phyloP scores from a whole-genome alignment of 176 grass and related monocot genomes.

The Bonia amplexicaulis region DNA sequence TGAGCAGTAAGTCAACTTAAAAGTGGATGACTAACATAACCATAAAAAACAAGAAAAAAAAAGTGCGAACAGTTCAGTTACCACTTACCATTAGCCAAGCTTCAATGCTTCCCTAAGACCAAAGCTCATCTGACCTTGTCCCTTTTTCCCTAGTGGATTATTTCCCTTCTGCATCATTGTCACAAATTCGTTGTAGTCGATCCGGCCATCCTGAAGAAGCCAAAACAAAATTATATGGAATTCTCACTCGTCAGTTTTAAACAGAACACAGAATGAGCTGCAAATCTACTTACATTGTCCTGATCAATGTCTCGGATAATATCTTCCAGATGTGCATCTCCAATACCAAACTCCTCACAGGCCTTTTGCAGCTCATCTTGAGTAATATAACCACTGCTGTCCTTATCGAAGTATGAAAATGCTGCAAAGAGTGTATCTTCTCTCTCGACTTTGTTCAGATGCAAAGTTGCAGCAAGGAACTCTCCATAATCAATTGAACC shows the following conservation, averaged over 20 bases:
- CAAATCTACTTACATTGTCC: slow-evolving; percentile 71
- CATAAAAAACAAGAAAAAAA: neutral
- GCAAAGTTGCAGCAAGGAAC: slow-evolving; percentile 89
- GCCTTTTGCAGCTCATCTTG: slow-evolving; percentile 88
- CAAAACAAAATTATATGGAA: neutral
- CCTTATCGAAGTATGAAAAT: slow-evolving; percentile 95
- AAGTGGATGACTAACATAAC: neutral
- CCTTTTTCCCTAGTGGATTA: slow-evolving; percentile 67
- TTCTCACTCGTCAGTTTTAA: slow-evolving; percentile 11
- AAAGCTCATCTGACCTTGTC: slow-evolving; percentile 53
- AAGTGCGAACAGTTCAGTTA: slow-evolving; percentile 13
- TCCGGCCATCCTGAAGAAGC: slow-evolving; percentile 74
- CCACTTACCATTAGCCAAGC: slow-evolving; percentile 63
- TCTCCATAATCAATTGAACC: slow-evolving; percentile 90
- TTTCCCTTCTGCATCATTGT: slow-evolving; percentile 98
- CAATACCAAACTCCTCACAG: slow-evolving; percentile 88
- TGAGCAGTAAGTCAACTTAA: neutral
- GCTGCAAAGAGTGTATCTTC: slow-evolving; percentile 90
- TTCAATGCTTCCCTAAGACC: slow-evolving; percentile 95
- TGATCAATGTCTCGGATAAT: slow-evolving; percentile 91
- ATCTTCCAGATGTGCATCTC: slow-evolving; percentile 74
- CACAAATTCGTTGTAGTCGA: slow-evolving; percentile 95
- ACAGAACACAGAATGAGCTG: neutral
- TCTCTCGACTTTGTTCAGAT: slow-evolving; percentile 90
- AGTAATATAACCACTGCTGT: slow-evolving; percentile 90